phyloP scores from a whole-genome alignment of 768 basidiomycete species.

The Hydnomerulius pinastri region DNA sequence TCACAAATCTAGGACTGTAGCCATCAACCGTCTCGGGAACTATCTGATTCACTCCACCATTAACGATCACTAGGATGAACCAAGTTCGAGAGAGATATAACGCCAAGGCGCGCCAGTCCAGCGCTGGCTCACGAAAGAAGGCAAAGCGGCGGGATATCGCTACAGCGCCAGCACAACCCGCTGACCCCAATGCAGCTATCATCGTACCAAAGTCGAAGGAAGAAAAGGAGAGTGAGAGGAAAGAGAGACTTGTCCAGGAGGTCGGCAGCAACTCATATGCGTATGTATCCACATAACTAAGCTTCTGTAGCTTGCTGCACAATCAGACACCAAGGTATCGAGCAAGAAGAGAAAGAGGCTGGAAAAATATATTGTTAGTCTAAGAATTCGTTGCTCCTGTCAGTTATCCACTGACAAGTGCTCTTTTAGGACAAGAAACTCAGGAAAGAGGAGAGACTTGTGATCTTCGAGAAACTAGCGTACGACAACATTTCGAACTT shows the following conservation, averaged over 20 bases:
- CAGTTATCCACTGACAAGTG: not conserved
- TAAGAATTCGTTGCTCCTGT: not conserved
- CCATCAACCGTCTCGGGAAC: too few relatives aligned
- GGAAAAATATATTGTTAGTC: slow-evolving; percentile 87
- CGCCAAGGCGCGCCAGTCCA: slow-evolving; percentile 67
- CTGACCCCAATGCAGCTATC: slow-evolving; percentile 61
- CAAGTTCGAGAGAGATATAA: slow-evolving; percentile 45
- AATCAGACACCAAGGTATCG: slow-evolving; percentile 72
- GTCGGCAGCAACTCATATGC: slow-evolving; percentile 36
- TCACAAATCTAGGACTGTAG: too few relatives aligned
- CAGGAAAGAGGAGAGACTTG: slow-evolving; percentile 81
- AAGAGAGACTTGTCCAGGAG: slow-evolving; percentile 61
- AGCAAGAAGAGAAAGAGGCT: slow-evolving; percentile 86
- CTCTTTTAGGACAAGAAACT: slow-evolving; percentile 79
- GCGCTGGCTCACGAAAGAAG: slow-evolving; percentile 63
- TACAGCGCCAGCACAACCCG: slow-evolving; percentile 24
- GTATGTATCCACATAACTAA: slow-evolving; percentile 1
- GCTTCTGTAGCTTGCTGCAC: slow-evolving; percentile 31
- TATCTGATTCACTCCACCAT: too few relatives aligned
- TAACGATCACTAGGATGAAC: slow-evolving; percentile 17
- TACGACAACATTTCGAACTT: slow-evolving; percentile 36
- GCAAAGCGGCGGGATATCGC: slow-evolving; percentile 44
- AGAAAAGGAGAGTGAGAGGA: slow-evolving; percentile 60
- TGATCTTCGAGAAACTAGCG: slow-evolving; percentile 82
- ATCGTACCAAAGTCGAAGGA: slow-evolving; percentile 59